Base-by-base conservation (phyloP, 2,329 filamentous ascomycete genomes). In the Cercospora berteroae region DNA sequence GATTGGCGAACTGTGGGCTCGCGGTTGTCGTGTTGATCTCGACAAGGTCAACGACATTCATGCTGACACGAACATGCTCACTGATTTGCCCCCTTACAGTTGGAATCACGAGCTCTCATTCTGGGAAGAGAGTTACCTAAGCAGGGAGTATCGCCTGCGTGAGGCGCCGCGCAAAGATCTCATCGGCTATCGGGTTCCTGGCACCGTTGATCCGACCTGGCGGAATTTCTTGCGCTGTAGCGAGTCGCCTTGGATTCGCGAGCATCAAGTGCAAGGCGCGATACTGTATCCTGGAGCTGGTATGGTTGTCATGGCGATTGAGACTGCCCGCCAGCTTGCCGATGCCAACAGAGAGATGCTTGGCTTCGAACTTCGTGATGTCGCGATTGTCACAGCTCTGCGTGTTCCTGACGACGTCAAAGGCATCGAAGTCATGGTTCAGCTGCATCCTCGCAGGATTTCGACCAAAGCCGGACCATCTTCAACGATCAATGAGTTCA, bases 281-380 rank as follows among this genome's bases (percentile, higher is more conserved):
- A 57, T 69, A 4, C 29, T 73, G 13, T 72, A 70, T 56, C 71
- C 71, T 1, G 68, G 57, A 23, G 68, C 71, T 16, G 71, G 64
- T 1, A 71, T 68, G 33, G 62, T 70, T 29, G 55, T 56, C 20
- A 39, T 69, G 25, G 69, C 69, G 12, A 18, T 72, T 1, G 70
- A 71, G 50, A 67, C 63, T 67, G 31, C 33, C 39, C 50, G 7
- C 23, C 18, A 20, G 12, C 52, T 64, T n/a, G 48, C 52, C 33
- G 27, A 36, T 23, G 1, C 12, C 4, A 29, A 59, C 23, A 5
- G 12, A 16, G 29, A 29, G 5, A 16, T 18, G 27, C 56, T 59
- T 16, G 33, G 33, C 5, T 31, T 59, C 6, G 56, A 59, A 6
- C 27, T 59, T 4, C 18, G 18, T 8, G 31, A 59, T 20, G 25